A percentile compares a stretch with the other conserved stretches of the same genome.
Conservation (phyloP, 345 rosid genomes). For the Salix udensis region DNA sequence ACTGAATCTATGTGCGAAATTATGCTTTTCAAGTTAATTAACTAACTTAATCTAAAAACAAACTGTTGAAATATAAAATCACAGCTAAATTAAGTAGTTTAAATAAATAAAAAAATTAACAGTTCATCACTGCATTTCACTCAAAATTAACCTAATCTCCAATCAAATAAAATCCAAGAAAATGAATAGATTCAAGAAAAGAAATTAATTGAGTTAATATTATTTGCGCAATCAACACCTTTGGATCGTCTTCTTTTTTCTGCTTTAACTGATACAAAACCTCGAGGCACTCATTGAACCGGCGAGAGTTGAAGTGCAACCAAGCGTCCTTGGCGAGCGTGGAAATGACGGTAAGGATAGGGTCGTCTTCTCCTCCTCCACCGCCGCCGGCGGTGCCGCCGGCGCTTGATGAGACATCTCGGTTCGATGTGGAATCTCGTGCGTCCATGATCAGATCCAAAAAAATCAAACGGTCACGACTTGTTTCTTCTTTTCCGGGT, state of each 20-base stretch:
- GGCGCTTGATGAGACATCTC: conserved; percentile 7
- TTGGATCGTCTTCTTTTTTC: conserved; percentile 71
- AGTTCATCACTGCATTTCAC: background rate
- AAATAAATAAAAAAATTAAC: background rate
- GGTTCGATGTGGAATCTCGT: conserved; percentile 20
- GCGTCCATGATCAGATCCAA: conserved; percentile 33
- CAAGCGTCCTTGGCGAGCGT: conserved; percentile 78
- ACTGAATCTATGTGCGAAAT: background rate
- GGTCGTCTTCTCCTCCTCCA: conserved; percentile 21
- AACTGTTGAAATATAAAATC: background rate
- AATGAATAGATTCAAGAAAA: background rate
- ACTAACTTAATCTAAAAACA: background rate
- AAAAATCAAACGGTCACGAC: background rate
- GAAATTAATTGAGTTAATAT: background rate
- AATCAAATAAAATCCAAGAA: background rate
- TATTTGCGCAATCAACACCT: conserved; percentile 37
- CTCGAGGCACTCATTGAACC: conserved; percentile 67
- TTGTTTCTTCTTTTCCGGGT: background rate
- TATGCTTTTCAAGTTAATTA: background rate
- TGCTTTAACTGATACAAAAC: conserved; percentile 57
- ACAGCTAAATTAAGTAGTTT: background rate
- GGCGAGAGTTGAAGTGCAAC: conserved; percentile 61
- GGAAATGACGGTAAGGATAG: conserved; percentile 18
- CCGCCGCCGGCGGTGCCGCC: background rate
- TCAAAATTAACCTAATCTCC: background rate